Base-by-base conservation (phyloP, 2,329 filamentous ascomycete genomes). In the Fonsecaea multimorphosa region DNA sequence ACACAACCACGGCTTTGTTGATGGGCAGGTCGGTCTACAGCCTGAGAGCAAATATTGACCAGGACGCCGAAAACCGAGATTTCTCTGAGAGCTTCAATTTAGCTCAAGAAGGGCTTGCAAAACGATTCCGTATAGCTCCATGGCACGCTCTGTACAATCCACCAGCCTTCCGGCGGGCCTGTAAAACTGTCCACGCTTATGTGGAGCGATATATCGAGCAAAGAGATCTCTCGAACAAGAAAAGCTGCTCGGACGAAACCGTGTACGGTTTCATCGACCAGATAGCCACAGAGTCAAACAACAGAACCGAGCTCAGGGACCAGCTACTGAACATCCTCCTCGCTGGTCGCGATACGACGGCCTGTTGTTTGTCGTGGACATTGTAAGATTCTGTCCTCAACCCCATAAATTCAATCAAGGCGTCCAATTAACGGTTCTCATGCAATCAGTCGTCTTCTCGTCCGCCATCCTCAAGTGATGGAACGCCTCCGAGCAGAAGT, bases 261-360 rank as follows among this genome's bases (percentile, higher is more conserved):
- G 9, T 22, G 32, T 7, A 58, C 16, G 34, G 44, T 52, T 58
- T 57, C 24, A 46, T 67, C 58, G 38, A 58, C 16, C 24, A 49
- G 36, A 44, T 58, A n/a, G 56, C 56, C 22, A 14, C n/a, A 3
- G 36, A 46, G 38, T 58, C 53, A 32, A 36, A 27, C 11, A 75
- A 84, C 3, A 82, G 82, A 54, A 73, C 78, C 49, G 78, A 81
- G 66, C 53, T 70, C 14, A 58, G 65, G 55, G 58, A 53, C 44
- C 62, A 68, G 31, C 53, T 70, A 14, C 57, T 96, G 16, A 89
- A 90, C 55, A 85, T 97, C 16, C 85, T 97, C 2, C 85, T 97
- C n/a, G 93, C 93, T 0, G 92, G 92, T 22, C 75, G 79, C 24
- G 93, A 97, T 77, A 97, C 93, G 14, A 97, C 93, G 0, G 93